A percentile compares a stretch with the other conserved stretches of the same genome.
Evolutionary conservation across 2,329 filamentous ascomycete species (phyloP).

Genomic region (Didymella glomerata): DNA sequence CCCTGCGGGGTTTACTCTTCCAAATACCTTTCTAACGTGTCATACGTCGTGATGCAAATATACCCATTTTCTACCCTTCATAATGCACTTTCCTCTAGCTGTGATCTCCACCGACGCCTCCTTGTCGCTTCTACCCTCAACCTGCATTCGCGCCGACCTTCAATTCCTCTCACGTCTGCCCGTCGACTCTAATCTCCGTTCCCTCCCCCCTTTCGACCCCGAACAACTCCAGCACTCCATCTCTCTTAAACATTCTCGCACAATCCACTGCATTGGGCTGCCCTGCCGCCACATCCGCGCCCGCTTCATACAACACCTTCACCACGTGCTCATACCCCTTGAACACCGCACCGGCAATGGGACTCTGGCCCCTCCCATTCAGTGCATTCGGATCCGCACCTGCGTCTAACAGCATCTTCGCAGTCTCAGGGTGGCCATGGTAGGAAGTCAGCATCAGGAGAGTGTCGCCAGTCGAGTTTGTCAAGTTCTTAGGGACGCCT

Average conservation of each 20-base stretch:
- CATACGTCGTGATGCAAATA: conserved; percentile 17
- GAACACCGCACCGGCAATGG: conserved; percentile 75
- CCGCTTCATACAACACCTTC: conserved; percentile 58
- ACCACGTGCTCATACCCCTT: conserved; percentile 73
- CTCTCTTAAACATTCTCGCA: conserved; percentile 58
- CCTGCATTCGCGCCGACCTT: background rate
- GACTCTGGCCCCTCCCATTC: conserved; percentile 74
- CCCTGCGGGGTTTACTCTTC: conserved; percentile 18
- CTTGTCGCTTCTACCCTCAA: background rate
- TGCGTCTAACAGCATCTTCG: conserved; percentile 66
- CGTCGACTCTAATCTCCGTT: conserved; percentile 3
- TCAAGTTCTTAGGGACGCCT: conserved; percentile 73
- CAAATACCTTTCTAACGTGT: conserved; percentile 13
- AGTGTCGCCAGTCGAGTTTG: conserved; percentile 77
- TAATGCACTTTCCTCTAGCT: background rate
- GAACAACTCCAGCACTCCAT: conserved; percentile 44
- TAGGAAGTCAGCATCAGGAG: conserved; percentile 78
- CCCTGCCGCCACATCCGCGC: conserved; percentile 53
- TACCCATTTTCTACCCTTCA: conserved; percentile 16
- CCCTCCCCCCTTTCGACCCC: conserved; percentile 34
- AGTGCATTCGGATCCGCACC: conserved; percentile 73
- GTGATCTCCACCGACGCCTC: background rate
- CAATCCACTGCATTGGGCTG: conserved; percentile 58
- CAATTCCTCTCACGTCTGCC: background rate
- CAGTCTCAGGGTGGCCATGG: conserved; percentile 69